Conservation (phyloP, 495 filamentous ascomycete species). For the Poronia punctata region DNA sequence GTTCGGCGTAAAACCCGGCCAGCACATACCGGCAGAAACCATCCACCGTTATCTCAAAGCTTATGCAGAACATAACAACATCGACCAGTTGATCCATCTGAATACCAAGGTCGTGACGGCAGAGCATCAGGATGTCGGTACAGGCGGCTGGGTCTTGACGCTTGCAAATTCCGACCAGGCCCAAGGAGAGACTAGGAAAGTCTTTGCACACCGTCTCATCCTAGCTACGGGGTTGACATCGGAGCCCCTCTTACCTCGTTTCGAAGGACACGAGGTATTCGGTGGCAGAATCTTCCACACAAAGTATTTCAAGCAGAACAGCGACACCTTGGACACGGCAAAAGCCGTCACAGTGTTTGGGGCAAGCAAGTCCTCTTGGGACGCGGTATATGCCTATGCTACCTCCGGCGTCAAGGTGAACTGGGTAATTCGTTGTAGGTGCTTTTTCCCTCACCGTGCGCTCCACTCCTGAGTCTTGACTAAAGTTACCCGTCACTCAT, state of each 20-base stretch:
- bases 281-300: slow-evolving; percentile 55
- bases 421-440: slow-evolving; percentile 64
- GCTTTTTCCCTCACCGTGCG: not conserved
- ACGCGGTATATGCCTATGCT: slow-evolving; percentile 61
- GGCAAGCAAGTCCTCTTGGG: slow-evolving; percentile 65
- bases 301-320: slow-evolving; percentile 40
- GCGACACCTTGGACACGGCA: slow-evolving; percentile 22
- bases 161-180: slow-evolving; percentile 13
- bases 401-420: slow-evolving; percentile 58
- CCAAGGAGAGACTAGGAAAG: slow-evolving; percentile 5
- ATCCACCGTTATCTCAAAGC: slow-evolving; percentile 55
- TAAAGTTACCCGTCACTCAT: too few relatives aligned
- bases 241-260: slow-evolving; percentile 23
- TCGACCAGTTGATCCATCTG: slow-evolving; percentile 46
- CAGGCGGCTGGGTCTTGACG: slow-evolving; percentile 30
- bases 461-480: too few relatives aligned
- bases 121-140: slow-evolving; percentile 31
- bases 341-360: slow-evolving; percentile 54
- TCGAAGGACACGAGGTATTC: slow-evolving; percentile 23
- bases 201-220: slow-evolving; percentile 19
- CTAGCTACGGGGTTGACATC: slow-evolving; percentile 26
- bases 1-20: slow-evolving; percentile 51
- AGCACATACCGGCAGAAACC: slow-evolving; percentile 61
- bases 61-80: slow-evolving; percentile 49
- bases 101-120: slow-evolving; percentile 45